Base-by-base conservation (phyloP, 441 rosid species). In the Corymbia calophylla region DNA sequence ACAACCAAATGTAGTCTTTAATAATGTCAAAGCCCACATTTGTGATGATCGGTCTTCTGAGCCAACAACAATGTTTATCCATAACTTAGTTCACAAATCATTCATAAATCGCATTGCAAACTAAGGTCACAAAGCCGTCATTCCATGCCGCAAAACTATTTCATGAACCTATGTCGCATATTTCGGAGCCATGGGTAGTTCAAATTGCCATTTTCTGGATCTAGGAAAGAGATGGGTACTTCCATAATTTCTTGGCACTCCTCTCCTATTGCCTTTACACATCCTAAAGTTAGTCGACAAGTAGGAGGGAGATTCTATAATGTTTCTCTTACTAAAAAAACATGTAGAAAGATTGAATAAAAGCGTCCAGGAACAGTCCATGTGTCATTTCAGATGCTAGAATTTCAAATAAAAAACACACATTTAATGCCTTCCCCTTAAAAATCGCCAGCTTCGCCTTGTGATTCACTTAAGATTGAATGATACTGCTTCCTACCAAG, bases 401-500 rank as follows among this genome's bases (percentile, higher is more conserved):
- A 62, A 27, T 16, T 62, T 27, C 68, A 12, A 5, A 62, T 27
- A 7, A 62, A 60, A 12, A 51, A 13, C 31, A 14, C 2, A 17
- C 17, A 14, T 29, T 62, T 97, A 53, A 96, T 94, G 44, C 97
- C 99, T 39, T 39, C 44, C 44, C 44, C 44, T 93, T 98, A 88
- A 98, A 98, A 88, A 98, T 93, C 32, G 97, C 96, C 88, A 96
- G 96, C 94, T 96, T 96, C 60, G 98, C 98, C 89, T 97, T 96
- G 90, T 93, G 32, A 62, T 13, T 62, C 17, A 29, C 8, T n/a
- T 27, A 13, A 27, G 68, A 62, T 62, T 29, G 31, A 13, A 62
- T n/a, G 32, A 62, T 62, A 62, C 32, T 13, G 17, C 68, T 62
- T 14, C 68, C 68, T 13, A 29, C 31, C 68, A 29, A 29, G 32